Base-by-base conservation (phyloP, 805 yeast genomes). In the Saccharomycopsis microspora region DNA sequence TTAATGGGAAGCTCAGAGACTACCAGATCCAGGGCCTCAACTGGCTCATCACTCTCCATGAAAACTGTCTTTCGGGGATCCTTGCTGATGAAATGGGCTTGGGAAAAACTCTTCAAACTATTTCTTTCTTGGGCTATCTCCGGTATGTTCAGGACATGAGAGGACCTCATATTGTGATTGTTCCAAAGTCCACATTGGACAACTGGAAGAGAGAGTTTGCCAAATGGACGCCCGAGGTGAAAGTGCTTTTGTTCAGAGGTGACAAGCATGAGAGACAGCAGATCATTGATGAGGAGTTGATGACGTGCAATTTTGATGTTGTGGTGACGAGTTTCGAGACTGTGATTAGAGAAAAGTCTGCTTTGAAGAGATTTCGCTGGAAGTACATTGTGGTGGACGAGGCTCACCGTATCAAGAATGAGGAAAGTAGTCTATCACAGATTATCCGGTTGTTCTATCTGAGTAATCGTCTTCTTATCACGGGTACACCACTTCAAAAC, bases 1-100 rank as follows among this genome's bases (percentile, higher is more conserved):
- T 90, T 40, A 56, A 70, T 29, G 98, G 98, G 6, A 71, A 61
- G 46, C 68, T 93, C 57, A 74, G 98, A 57, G 95, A 87, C 59
- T 90, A 93, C 61, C 98, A 90, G 66, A 70, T 90, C 32, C 96
- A 88, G 60, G 98, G 98, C 44, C 72, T 90, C 45, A 93, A 93
- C 64, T 90, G 98, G 98, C 71, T 90, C 59, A 82, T 90, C 19
- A 79, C 94, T 0, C 65, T 90, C 35, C 85, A 88, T 61, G 96
- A 89, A 56, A 87, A 90, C 63, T 76, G 83, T 56, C 72, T 90
- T 41, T 83, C 95, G 6, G 98, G 98, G 27, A 93, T 90, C 42
- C 67, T 90, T 44, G 98, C 98, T 8, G 98, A 90, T 65, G 98
- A 90, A 63, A 90, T 93, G 98, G 98, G 98, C 3, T 71, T 90